A percentile compares a stretch with the other conserved stretches of the same genome.
These are phyloP conservation scores for Clavulina sp. DNA, from an alignment of 768 basidiomycete genomes.

Conservation along the genomic window DNA sequence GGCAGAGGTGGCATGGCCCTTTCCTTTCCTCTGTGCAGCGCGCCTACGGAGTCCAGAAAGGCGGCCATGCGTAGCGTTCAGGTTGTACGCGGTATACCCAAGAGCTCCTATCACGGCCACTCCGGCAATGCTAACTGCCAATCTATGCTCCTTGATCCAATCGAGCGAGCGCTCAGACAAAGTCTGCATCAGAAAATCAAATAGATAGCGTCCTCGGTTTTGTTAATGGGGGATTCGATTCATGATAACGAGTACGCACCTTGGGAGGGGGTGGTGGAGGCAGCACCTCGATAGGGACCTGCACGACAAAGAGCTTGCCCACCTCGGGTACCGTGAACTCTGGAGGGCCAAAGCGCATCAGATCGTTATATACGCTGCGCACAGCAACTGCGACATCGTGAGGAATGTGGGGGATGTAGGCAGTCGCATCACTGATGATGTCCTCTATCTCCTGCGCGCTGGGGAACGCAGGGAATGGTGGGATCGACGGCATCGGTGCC, in stretches of 20 bases:
- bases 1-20: not conserved
- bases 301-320: constrained; percentile 44
- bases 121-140: constrained; percentile 25
- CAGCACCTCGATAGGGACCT: constrained; percentile 52
- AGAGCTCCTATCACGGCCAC: constrained; percentile 34
- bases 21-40: not conserved
- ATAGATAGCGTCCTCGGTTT: not conserved
- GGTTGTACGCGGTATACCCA: constrained; percentile 27
- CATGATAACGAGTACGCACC: constrained; percentile 13
- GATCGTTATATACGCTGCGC: constrained; percentile 57
- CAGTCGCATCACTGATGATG: constrained; percentile 3
- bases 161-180: constrained; percentile 29
- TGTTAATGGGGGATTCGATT: not conserved
- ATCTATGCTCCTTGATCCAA: constrained; percentile 43
- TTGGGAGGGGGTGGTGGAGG: constrained; percentile 33
- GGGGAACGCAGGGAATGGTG: not conserved
- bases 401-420: constrained; percentile 5
- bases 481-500: not conserved
- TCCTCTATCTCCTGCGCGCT: constrained; percentile 9
- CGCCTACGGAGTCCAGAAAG: no score
- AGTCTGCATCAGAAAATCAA: not conserved
- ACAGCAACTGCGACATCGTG: constrained; percentile 15
- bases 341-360: constrained; percentile 61
- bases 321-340: constrained; percentile 27
- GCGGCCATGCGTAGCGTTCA: not conserved